Base-by-base conservation (phyloP, 257 asterid species). In the Penstemon newberryi region DNA sequence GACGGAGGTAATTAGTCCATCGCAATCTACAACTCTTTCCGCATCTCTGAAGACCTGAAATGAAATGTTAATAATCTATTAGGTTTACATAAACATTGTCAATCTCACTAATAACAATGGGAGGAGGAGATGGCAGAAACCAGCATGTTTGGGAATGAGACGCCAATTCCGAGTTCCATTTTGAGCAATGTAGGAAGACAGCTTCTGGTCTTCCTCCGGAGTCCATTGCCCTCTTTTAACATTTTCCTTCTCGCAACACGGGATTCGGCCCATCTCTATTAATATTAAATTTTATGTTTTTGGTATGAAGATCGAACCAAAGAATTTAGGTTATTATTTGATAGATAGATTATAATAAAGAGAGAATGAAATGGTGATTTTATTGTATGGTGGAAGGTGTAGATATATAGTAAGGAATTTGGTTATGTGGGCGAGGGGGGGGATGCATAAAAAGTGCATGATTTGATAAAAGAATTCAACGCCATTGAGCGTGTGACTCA, bases 131-230 rank as follows among this genome's bases (percentile, higher is more conserved):
- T 7, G 11, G 47, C 7, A 55, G 68, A 18, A 15, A 88, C 95
- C 97, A 9, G 99, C 99, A 40, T 93, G 91, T 60, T 93, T 93
- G 67, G 99, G 99, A 64, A 93, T 90, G 81, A 93, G 95, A 9
- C 99, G 96, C 99, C 99, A 93, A 70, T 93, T 93, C 12, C 96
- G 79, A 7, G 98, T 92, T 49, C 98, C 98, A 58, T 92, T 87
- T 63, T 90, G 97, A 52, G 97, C 90, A 73, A 92, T 90, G 86
- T 92, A 92, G 19, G 98, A 92, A 0, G 97, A 90, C 6, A 92
- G 85, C 82, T 90, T 92, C 60, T 92, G 96, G 60, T 92, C 98
- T 82, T 92, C 98, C 77, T 92, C 98, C 0, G 97, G 92, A 0
- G 96, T 92, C 98, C 98, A 92, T 66, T 92, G 98, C 39, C 98